A percentile compares a stretch with the other conserved stretches of the same genome.
Conservation (phyloP, 331 rosid genomes). For the Quercus lobata region DNA sequence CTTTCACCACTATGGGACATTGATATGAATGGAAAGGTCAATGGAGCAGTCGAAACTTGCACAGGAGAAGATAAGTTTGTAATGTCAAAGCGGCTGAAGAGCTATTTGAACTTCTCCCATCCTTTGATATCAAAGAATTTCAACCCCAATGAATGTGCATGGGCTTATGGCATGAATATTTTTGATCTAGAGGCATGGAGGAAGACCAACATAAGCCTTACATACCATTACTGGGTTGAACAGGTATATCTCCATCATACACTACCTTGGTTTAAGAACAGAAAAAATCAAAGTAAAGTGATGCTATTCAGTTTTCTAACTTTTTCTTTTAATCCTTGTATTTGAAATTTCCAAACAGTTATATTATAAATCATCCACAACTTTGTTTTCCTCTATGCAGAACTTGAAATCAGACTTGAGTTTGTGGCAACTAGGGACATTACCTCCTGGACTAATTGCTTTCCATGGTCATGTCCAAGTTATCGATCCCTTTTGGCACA, state of each 20-base stretch:
- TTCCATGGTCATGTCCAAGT: constrained; percentile 84
- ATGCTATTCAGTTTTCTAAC: not conserved
- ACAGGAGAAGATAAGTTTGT: constrained; percentile 87
- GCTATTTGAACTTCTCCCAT: constrained; percentile 97
- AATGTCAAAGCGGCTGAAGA: constrained; percentile 88
- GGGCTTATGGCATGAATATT: constrained; percentile 99
- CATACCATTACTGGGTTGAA: constrained; percentile 89
- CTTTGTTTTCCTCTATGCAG: constrained; percentile 37
- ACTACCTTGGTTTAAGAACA: not conserved
- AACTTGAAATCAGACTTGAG: constrained; percentile 95
- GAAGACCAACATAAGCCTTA: constrained; percentile 84
- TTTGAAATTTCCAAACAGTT: not conserved
- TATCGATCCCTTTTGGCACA: constrained; percentile 97
- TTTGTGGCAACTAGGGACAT: constrained; percentile 97
- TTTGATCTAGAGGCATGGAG: constrained; percentile 97
- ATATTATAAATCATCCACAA: not conserved
- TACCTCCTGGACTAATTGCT: constrained; percentile 98
- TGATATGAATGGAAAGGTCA: constrained; percentile 85
- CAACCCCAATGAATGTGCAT: constrained; percentile 79
- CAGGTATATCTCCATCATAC: constrained; percentile 42
- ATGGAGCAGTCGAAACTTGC: constrained; percentile 98
- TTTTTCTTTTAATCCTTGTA: too few relatives aligned
- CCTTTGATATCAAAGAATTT: constrained; percentile 64
- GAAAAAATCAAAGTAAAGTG: not conserved
- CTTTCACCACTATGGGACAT: constrained; percentile 99